A percentile compares a stretch with the other conserved stretches of the same genome.
Evolutionary conservation across 2,329 filamentous ascomycete species (phyloP).

Genomic region (Ceratocystis huliohia): DNA sequence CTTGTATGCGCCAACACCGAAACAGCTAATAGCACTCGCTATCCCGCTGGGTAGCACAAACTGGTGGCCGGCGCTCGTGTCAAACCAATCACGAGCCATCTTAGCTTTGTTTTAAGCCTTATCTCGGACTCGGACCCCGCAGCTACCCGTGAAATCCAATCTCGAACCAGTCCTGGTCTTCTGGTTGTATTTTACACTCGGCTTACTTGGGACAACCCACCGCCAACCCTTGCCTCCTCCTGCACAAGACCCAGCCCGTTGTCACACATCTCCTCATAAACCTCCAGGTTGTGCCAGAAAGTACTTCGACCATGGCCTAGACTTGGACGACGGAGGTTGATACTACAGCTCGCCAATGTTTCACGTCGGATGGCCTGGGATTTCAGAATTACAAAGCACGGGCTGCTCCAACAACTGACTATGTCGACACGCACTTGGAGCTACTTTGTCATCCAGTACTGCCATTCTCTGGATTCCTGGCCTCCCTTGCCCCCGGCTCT

Average conservation of each 20-base stretch:
- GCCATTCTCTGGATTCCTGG: background rate
- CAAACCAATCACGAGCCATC: background rate
- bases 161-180: background rate
- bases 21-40: too few species aligned
- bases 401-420: too few species aligned
- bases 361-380: background rate
- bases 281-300: background rate
- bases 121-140: background rate
- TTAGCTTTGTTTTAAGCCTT: background rate
- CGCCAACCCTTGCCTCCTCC: background rate
- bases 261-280: background rate
- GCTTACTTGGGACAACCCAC: background rate
- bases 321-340: background rate
- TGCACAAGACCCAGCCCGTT: background rate
- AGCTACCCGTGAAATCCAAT: background rate
- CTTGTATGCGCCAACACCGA: too few species aligned
- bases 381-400: background rate
- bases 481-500: background rate
- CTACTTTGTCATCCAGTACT: too few species aligned
- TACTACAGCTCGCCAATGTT: background rate
- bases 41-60: too few species aligned
- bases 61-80: background rate
- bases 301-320: background rate
- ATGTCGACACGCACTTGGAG: too few species aligned
- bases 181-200: background rate